Evolutionary conservation across 2,329 filamentous ascomycete species (phyloP), one percentile per base, ranked within the genome.

Genomic region (Eutypa lata): DNA sequence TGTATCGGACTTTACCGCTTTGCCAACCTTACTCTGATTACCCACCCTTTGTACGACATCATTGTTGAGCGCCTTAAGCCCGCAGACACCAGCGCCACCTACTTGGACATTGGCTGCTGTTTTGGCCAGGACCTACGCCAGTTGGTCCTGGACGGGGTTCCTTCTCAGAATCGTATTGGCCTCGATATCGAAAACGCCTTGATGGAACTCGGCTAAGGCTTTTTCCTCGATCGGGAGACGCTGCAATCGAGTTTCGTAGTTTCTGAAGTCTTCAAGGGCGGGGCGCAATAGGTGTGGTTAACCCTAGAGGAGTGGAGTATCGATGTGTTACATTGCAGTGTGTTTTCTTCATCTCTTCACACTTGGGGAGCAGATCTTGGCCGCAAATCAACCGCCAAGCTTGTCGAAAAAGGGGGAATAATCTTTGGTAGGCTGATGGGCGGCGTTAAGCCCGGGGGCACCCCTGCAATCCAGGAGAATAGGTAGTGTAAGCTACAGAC

Each of bases 21-120:
- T 35, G 43, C 55, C 7, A 56, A 43, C 22, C 56, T 61, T 1
- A 59, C 59, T n/a, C 35, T 62, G 33, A 22, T 49, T 18, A 51
- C 40, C 2, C 56, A 56, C 37, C 58, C 55, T 7, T 26, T 53
- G 1, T 60, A 59, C 44, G 16, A 40, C 2, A 38, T 19, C 8
- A 54, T 64, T n/a, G 37, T 66, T 7, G 7, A 50, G 52, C 46
- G 50, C n/a, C 51, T 58, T 47, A 45, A 51, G 37, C 33, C 48
- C 5, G 3, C 48, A 16, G 26, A 10, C 26, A 54, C 56, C 3
- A 10, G 26, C 26, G 55, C 56, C 3, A 50, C 42, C 10, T 62
- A 65, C 49, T 50, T 68, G 6, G 65, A 68, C 28, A 48, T 69
- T 11, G 65, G 63, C 13, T 65, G 65, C 48, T 66, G 65, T 51